Evolutionary conservation across 2,329 filamentous ascomycete genomes (phyloP).

Genomic region (Graphilbum fragrans): DNA sequence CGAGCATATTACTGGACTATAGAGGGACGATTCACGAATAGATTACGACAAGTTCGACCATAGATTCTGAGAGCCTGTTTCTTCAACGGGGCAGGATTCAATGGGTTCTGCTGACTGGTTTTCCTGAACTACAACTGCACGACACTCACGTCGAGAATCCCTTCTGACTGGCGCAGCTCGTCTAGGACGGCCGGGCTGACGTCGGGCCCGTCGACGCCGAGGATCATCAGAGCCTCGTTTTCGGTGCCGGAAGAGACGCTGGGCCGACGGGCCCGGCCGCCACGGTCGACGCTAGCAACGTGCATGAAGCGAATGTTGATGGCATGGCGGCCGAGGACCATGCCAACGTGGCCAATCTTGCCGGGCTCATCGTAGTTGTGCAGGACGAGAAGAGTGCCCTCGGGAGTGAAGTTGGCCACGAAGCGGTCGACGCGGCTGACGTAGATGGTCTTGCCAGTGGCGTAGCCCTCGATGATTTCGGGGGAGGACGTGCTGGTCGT

Average conservation of each 20-base stretch:
- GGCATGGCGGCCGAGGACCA: conserved; percentile 52
- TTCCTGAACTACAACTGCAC: conserved; percentile 19
- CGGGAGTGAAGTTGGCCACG: conserved; percentile 58
- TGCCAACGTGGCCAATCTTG: conserved; percentile 72
- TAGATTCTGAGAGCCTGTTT: too few species aligned
- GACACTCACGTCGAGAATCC: conserved; percentile 43
- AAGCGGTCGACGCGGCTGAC: conserved; percentile 67
- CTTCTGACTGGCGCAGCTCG: conserved; percentile 34
- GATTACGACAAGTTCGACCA: too few species aligned
- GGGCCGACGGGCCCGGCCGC: conserved; percentile 8
- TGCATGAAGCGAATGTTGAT: conserved; percentile 78
- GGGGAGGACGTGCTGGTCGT: conserved; percentile 10
- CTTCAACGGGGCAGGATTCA: too few species aligned
- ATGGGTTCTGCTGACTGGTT: too few species aligned
- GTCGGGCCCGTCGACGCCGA: conserved; percentile 53
- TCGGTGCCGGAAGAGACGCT: conserved; percentile 17
- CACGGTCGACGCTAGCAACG: conserved; percentile 42
- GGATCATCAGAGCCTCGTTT: conserved; percentile 70
- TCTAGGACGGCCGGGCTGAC: conserved; percentile 45
- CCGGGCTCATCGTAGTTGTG: conserved; percentile 73
- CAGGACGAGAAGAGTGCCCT: conserved; percentile 64
- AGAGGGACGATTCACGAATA: too few species aligned
- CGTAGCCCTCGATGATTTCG: conserved; percentile 52
- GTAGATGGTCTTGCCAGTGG: conserved; percentile 49
- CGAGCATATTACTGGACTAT: too few species aligned